phyloP scores from a whole-genome alignment of 1,284 basidiomycete species.

The Heterobasidion irregulare region DNA sequence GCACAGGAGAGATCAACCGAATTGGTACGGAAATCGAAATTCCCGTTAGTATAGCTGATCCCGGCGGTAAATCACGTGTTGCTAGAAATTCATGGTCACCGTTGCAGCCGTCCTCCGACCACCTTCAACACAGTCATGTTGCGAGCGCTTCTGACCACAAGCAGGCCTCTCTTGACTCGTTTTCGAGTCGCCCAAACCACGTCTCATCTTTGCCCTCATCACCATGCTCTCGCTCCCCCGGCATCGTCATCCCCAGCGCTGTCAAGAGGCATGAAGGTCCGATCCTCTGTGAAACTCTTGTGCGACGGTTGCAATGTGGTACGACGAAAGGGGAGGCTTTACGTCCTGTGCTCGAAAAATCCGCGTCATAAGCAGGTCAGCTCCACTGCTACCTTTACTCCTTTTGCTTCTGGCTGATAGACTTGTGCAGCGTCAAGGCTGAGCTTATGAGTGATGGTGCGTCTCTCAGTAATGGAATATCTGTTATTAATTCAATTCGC shows the following conservation, averaged over 20 bases:
- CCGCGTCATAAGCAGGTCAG: conserved; percentile 97
- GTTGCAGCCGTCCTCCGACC: background rate
- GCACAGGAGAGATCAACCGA: background rate
- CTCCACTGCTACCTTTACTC: conserved; percentile 8
- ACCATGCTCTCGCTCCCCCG: conserved; percentile 20
- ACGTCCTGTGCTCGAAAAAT: conserved; percentile 90
- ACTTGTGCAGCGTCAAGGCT: conserved; percentile 53
- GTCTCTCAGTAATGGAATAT: no score
- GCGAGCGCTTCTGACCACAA: conserved; percentile 52
- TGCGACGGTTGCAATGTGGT: conserved; percentile 88
- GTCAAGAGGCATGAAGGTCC: conserved; percentile 90
- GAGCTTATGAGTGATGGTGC: conserved; percentile 6
- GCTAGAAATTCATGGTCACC: background rate
- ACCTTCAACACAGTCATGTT: conserved; percentile 36
- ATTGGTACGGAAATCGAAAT: background rate
- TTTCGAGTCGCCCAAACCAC: conserved; percentile 30
- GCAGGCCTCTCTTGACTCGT: conserved; percentile 49
- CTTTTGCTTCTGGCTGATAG: conserved; percentile 10
- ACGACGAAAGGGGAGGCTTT: conserved; percentile 84
- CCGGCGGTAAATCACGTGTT: background rate
- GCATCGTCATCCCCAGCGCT: conserved; percentile 23
- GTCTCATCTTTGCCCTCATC: conserved; percentile 22
- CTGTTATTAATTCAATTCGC: no score
- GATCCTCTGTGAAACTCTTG: conserved; percentile 88
- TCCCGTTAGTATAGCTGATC: background rate